Evolutionary conservation across 1,284 basidiomycete genomes (phyloP).

Genomic region (Hymenochaete sp.): DNA sequence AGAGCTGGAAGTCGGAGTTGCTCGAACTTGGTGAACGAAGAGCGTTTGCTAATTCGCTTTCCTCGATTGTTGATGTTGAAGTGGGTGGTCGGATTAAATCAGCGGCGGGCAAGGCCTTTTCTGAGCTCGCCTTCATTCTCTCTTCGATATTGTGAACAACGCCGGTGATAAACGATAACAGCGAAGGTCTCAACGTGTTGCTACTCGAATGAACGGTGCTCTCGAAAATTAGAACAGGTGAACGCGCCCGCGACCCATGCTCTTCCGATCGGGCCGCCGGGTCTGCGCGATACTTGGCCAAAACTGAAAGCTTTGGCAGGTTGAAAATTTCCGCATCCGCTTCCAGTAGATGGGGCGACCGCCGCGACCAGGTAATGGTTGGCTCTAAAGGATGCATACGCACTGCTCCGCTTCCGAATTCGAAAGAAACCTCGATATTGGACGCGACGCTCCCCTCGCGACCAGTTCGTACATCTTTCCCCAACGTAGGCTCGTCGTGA

Average conservation of each 20-base stretch:
- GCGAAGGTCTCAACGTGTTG: constrained; percentile 71
- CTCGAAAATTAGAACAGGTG: constrained; percentile 63
- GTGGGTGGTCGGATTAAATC: constrained; percentile 8
- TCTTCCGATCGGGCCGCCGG: constrained; percentile 26
- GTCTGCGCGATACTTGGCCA: constrained; percentile 69
- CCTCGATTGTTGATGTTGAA: constrained; percentile 15
- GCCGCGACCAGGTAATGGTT: constrained; percentile 34
- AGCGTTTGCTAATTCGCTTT: background rate
- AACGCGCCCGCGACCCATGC: constrained; percentile 29
- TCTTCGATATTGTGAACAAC: constrained; percentile 56
- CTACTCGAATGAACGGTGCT: constrained; percentile 79
- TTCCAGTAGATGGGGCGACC: constrained; percentile 39
- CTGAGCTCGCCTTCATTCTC: constrained; percentile 42
- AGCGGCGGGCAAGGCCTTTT: background rate
- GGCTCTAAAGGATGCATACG: constrained; percentile 58
- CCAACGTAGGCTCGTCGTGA: constrained; percentile 28
- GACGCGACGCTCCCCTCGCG: constrained; percentile 46
- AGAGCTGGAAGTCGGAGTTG: constrained; percentile 50
- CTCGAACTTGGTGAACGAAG: too few relatives aligned
- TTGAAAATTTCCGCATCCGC: constrained; percentile 55
- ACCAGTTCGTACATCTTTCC: too few relatives aligned
- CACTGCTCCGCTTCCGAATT: constrained; percentile 75
- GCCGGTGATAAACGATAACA: constrained; percentile 78
- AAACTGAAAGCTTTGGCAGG: constrained; percentile 75
- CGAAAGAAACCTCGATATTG: constrained; percentile 63